Evolutionary conservation across 257 asterid species (phyloP).

Genomic region (Ballota nigra): DNA sequence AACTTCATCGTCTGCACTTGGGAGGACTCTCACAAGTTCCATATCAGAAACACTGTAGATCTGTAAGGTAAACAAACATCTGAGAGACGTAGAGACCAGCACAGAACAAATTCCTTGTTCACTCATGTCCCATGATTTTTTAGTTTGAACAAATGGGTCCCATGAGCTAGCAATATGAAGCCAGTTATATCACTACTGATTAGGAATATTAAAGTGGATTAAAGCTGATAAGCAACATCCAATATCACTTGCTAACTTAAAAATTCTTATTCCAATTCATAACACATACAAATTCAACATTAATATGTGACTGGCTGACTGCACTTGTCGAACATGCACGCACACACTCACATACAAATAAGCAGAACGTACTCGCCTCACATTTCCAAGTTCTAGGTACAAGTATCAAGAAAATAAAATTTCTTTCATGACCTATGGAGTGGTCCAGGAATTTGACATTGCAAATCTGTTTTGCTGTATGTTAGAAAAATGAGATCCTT

Average conservation of each 20-base stretch:
- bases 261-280: not conserved
- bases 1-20: conserved; percentile 98
- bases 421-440: not conserved
- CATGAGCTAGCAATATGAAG: not conserved
- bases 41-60: conserved; percentile 83
- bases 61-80: conserved; percentile 36
- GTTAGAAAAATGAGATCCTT: not conserved
- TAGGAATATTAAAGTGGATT: conserved; percentile 1
- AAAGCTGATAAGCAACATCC: not conserved
- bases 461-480: not conserved
- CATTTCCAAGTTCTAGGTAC: no score
- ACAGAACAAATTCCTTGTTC: not conserved
- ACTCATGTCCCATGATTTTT: not conserved
- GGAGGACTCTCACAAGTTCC: conserved; percentile 97
- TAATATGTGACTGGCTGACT: not conserved
- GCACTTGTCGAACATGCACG: not conserved
- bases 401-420: not conserved
- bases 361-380: no score
- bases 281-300: not conserved
- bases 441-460: not conserved
- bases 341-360: no score
- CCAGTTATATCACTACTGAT: not conserved
- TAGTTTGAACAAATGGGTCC: not conserved
- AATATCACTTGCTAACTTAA: not conserved
- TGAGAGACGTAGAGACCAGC: not conserved